A percentile compares a stretch with the other conserved stretches of the same genome.
Conservation (phyloP, 805 yeast genomes). For the Metschnikowia noctiluminum region DNA sequence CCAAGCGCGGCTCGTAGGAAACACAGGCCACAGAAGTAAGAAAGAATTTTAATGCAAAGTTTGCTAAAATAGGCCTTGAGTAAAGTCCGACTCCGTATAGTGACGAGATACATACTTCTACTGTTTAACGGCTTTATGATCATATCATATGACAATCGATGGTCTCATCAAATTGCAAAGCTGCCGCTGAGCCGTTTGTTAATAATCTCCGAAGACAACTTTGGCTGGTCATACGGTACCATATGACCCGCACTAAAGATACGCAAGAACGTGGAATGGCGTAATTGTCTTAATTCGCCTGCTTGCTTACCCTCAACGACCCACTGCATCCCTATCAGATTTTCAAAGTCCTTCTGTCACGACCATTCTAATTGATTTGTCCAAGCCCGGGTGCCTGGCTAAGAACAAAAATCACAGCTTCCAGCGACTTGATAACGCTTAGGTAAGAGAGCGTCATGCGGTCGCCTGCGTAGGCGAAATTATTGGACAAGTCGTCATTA, state of each 20-base stretch:
- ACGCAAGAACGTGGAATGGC: conserved; percentile 75
- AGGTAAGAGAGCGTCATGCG: conserved; percentile 88
- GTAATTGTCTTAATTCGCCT: conserved; percentile 75
- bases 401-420: conserved; percentile 71
- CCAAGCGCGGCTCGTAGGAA: background rate
- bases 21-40: background rate
- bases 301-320: conserved; percentile 30
- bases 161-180: too few species aligned
- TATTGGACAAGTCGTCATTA: conserved; percentile 71
- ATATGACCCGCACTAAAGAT: conserved; percentile 91
- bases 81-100: too few species aligned
- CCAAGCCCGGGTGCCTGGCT: conserved; percentile 83
- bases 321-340: conserved; percentile 43
- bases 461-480: conserved; percentile 85
- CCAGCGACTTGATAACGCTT: conserved; percentile 59
- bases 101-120: too few species aligned
- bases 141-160: too few species aligned
- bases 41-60: too few species aligned
- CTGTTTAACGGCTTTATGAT: too few species aligned
- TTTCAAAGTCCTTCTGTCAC: conserved; percentile 39
- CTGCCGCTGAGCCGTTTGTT: conserved; percentile 64
- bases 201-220: conserved; percentile 71
- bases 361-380: conserved; percentile 41
- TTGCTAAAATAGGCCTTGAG: too few species aligned
- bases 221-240: conserved; percentile 92